Evolutionary conservation across 2,329 filamentous ascomycete genomes (phyloP), one percentile per base, ranked within the genome.

Genomic region (Aspergillus sp.): DNA sequence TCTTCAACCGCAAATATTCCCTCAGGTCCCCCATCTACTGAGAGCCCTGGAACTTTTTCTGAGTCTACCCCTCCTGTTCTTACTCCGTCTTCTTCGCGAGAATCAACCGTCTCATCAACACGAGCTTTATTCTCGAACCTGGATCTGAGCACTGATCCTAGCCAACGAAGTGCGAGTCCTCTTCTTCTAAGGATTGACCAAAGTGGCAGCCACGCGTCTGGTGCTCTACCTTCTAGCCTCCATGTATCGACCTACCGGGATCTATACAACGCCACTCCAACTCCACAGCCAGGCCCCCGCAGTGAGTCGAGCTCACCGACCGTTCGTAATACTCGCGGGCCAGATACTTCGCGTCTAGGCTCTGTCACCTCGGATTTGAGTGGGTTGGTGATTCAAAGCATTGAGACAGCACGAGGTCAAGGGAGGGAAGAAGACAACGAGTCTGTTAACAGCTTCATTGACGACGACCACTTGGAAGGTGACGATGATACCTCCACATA

Each of bases 181-280:
- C 11, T 6, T 7, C 19, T 28, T 28, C 25, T 2, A 28, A 4
- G 4, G 6, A 7, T 28, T 23, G 17, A 41, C 15, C 45, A 25
- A 22, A 3, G 15, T 8, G n/a, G 7, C 47, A 7, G 19, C 17
- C 28, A 13, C 13, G 34, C 34, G 15, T 11, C 34, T 15, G n/a
- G 38, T 25, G 51, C 6, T 54, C 22, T 50, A 22, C 9, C 46
- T 8, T 30, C 57, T 31, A 31, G 31, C 23, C 43, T 43, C 54
- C 41, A 50, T 43, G 46, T 57, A n/a, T 41, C 54, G 15, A 65
- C 64, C 19, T 64, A 65, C 56, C 46, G 64, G 30, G 55, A 60
- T 15, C 49, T 65, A 17, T 50, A 64, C 46, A 61, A 65, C 46
- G 56, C 53, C 7, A 59, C 55, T 6, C 55, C 51, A 23, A 55